Percentiles rank a stretch among this genome's conserved stretches.
These are phyloP conservation scores for Penicillium vulpinum DNA, from an alignment of 2,329 filamentous ascomycete species.

Conservation along the genomic window DNA sequence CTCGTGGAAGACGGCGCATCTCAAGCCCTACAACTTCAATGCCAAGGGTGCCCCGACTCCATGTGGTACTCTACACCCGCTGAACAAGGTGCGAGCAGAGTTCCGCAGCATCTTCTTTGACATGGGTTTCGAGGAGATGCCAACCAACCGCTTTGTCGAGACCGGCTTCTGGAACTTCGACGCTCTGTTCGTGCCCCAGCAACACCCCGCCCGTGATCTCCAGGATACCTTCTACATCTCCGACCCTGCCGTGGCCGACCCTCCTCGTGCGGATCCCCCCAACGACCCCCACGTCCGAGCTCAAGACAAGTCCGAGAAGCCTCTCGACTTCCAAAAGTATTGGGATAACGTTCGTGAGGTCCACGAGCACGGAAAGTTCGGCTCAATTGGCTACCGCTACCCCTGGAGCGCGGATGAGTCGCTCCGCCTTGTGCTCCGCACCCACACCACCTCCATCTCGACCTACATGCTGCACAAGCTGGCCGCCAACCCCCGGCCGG, in stretches of 20 bases:
- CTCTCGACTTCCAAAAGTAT: slow-evolving; percentile 75
- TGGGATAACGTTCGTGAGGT: slow-evolving; percentile 85
- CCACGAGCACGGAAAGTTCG: slow-evolving; percentile 88
- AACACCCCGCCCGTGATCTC: slow-evolving; percentile 94
- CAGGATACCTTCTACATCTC: slow-evolving; percentile 99
- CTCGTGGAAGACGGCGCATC: slow-evolving; percentile 86
- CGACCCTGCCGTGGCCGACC: slow-evolving; percentile 75
- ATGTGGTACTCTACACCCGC: slow-evolving; percentile 53
- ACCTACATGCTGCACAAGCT: slow-evolving; percentile 89
- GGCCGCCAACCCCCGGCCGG: slow-evolving; percentile 76
- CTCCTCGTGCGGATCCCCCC: slow-evolving; percentile 58
- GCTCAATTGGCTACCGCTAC: slow-evolving; percentile 94
- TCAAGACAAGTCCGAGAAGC: slow-evolving; percentile 40
- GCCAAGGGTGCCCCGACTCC: slow-evolving; percentile 57
- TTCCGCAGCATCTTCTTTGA: slow-evolving; percentile 99
- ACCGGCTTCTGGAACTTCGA: slow-evolving; percentile 99
- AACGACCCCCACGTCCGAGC: slow-evolving; percentile 37
- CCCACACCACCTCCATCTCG: slow-evolving; percentile 91
- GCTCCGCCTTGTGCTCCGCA: slow-evolving; percentile 82
- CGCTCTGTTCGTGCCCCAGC: slow-evolving; percentile 91
- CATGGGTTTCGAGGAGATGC: slow-evolving; percentile 98
- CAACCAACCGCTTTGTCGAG: slow-evolving; percentile 88
- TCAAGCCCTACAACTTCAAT: slow-evolving; percentile 84
- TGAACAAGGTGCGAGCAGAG: slow-evolving; percentile 94
- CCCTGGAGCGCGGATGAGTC: slow-evolving; percentile 89